A percentile compares a stretch with the other conserved stretches of the same genome.
Conservation (phyloP, 768 basidiomycete genomes). For the Xerocomellus amylosporus region DNA sequence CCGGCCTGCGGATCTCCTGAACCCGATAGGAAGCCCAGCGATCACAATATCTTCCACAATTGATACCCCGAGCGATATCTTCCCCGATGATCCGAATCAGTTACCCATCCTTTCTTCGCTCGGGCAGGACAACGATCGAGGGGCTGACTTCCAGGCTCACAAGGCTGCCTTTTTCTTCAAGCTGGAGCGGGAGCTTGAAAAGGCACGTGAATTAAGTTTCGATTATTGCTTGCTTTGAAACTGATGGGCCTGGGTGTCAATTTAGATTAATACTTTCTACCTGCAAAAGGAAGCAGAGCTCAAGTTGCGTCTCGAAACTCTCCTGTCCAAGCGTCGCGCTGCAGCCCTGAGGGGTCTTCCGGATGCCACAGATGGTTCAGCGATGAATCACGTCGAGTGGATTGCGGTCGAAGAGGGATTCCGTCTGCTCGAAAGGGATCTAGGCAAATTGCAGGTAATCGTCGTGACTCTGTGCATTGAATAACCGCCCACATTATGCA, state of each 20-base stretch:
- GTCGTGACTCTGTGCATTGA: slow-evolving; percentile 9
- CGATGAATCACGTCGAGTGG: slow-evolving; percentile 79
- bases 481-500: slow-evolving; percentile 16
- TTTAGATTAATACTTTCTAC: slow-evolving; percentile 96
- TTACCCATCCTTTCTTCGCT: slow-evolving; percentile 61
- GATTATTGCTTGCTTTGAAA: slow-evolving; percentile 3
- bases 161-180: slow-evolving; percentile 99
- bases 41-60: slow-evolving; percentile 27
- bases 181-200: slow-evolving; percentile 94
- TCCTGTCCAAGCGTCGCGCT: slow-evolving; percentile 90
- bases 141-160: slow-evolving; percentile 88
- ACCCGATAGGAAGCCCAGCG: slow-evolving; percentile 33
- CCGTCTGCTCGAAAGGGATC: slow-evolving; percentile 87
- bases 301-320: slow-evolving; percentile 84
- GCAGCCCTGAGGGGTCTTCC: slow-evolving; percentile 70
- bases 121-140: slow-evolving; percentile 67
- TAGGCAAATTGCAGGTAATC: slow-evolving; percentile 88
- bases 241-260: slow-evolving; percentile 3
- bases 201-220: slow-evolving; percentile 49
- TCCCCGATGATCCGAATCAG: slow-evolving; percentile 42
- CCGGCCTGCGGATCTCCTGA: slow-evolving; percentile 58
- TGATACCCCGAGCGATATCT: slow-evolving; percentile 13
- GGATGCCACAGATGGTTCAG: slow-evolving; percentile 59
- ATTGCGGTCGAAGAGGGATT: slow-evolving; percentile 96
- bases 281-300: slow-evolving; percentile 96